phyloP scores from a whole-genome alignment of 2,329 filamentous ascomycete species.

The Neopestalotiopsis sp. region DNA sequence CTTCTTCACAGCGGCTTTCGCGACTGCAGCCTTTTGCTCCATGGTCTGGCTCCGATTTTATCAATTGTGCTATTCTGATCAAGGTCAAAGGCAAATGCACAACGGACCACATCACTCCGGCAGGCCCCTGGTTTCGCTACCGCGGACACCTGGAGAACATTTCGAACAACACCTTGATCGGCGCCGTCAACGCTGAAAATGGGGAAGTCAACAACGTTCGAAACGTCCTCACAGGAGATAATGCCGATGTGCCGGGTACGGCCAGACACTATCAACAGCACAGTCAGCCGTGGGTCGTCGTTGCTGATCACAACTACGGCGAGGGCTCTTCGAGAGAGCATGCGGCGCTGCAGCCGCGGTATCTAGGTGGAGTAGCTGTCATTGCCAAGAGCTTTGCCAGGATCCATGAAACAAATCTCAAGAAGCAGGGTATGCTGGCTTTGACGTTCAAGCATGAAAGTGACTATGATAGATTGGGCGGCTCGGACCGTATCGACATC shows the following conservation, averaged over 20 bases:
- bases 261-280: conserved; percentile 98
- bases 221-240: conserved; percentile 85
- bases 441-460: conserved; percentile 86
- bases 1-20: conserved; percentile 92
- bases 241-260: conserved; percentile 87
- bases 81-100: conserved; percentile 97
- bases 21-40: conserved; percentile 82
- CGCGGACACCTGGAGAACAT: conserved; percentile 99
- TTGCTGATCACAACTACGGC: conserved; percentile 99
- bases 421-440: conserved; percentile 97
- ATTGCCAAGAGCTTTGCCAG: conserved; percentile 80
- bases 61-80: conserved; percentile 87
- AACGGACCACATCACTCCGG: conserved; percentile 97
- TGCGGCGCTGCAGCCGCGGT: conserved; percentile 94
- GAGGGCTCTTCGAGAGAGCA: conserved; percentile 98
- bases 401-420: conserved; percentile 94
- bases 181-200: conserved; percentile 94
- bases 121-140: conserved; percentile 97
- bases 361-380: conserved; percentile 87
- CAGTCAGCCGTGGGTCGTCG: conserved; percentile 93
- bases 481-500: conserved; percentile 65
- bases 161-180: conserved; percentile 99
- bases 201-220: conserved; percentile 97
- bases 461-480: conserved; percentile 84
- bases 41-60: conserved; percentile 92